Base-by-base conservation (phyloP, 2,329 filamentous ascomycete species). In the Juglanconis sp. region DNA sequence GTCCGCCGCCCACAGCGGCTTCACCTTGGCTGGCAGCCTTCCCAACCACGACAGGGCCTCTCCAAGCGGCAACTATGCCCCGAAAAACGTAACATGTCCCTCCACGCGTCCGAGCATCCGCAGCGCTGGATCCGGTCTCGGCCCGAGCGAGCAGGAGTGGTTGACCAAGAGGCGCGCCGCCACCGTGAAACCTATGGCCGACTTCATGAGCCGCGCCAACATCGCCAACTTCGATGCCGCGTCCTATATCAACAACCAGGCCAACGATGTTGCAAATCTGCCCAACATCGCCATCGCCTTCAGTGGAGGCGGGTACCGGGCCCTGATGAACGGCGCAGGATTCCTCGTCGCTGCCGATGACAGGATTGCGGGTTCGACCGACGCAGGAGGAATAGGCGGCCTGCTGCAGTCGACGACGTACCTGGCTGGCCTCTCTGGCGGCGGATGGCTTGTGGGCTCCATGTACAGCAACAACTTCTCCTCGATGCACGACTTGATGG, bases 391-490 rank as follows among this genome's bases (percentile, higher is more conserved):
- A 52, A 79, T 96, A 31, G 90, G 92, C 54, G 92, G 92, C 4
- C 76, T 96, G 64, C 77, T 96, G 63, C 92, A 96, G 76, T 82
- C 89, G 3, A 76, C 90, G 0, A 96, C 91, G 0, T 96, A 96
- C 70, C 72, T 96, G 11, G 81, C 91, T 2, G 92, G 91, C 8
- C 79, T 96, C 3, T 94, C 90, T 7, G 92, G 92, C 35, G 92
- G 92, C 57, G 86, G 87, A 55, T 96, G 92, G 92, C 79, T 96
- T 17, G 83, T 96, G 4, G 90, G 91, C n/a, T 91, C 88, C 57
- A 77, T 96, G 9, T 93, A 86, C 69, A 78, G 86, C 67, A 96
- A 96, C 79, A 96, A 96, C 76, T 96, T 92, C 71, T 89, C 87
- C 9, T 86, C 87, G 0, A 82, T 93, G 3, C 74, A 82, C 51